Percentiles rank a stretch among this genome's conserved stretches.
phyloP scores from a whole-genome alignment of 805 yeast genomes.

The Candida sithepensis region DNA sequence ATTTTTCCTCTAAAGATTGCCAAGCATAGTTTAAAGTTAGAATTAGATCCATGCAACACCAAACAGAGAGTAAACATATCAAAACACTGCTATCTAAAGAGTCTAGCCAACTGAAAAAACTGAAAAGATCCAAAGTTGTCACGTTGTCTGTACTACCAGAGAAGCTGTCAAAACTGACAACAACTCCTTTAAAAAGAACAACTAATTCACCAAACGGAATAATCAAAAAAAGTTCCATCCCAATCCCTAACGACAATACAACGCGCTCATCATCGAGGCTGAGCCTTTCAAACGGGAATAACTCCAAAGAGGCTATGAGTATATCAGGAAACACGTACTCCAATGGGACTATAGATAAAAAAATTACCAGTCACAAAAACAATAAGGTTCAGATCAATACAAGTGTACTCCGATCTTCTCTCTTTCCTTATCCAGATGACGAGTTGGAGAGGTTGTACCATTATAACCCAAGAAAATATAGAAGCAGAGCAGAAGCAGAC shows the following conservation, averaged over 20 bases:
- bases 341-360: neutral
- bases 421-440: neutral
- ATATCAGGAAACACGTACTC: no score
- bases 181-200: neutral
- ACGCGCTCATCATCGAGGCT: no score
- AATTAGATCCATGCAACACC: neutral
- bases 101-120: conserved; percentile 17
- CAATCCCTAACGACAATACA: no score
- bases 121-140: conserved; percentile 22
- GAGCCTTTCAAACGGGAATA: no score
- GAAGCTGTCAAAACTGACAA: neutral
- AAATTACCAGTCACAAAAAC: neutral
- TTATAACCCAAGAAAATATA: conserved; percentile 2
- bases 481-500: conserved; percentile 2
- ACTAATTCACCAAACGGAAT: neutral
- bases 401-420: neutral
- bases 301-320: no score
- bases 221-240: no score
- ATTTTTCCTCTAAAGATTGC: no score
- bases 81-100: conserved; percentile 19
- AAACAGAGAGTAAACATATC: neutral
- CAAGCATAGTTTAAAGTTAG: no score
- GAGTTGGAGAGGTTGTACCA: conserved; percentile 1
- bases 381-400: neutral
- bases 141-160: conserved; percentile 23